These are phyloP conservation scores for Pythium sukuiense DNA, from an alignment of 352 stramenopile species.

Conservation along the genomic window DNA sequence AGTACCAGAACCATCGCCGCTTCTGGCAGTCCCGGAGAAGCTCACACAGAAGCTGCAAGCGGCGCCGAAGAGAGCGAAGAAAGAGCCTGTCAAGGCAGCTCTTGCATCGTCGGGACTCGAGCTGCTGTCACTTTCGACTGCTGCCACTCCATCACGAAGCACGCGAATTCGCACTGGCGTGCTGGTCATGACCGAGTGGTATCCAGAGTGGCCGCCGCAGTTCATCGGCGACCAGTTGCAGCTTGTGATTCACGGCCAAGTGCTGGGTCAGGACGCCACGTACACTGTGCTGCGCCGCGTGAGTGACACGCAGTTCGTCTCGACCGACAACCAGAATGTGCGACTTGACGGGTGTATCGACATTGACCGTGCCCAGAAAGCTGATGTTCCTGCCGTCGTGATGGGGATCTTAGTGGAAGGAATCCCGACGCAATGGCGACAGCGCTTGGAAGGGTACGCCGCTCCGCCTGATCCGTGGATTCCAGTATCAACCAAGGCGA, in stretches of 20 bases:
- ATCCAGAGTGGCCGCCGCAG: constrained; percentile 30
- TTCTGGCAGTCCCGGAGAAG: neutral
- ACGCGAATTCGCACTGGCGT: constrained; percentile 23
- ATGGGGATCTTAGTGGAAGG: constrained; percentile 56
- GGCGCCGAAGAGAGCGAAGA: neutral
- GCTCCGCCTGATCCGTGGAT: constrained; percentile 20
- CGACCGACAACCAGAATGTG: constrained; percentile 40
- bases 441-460: constrained; percentile 21
- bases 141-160: constrained; percentile 13
- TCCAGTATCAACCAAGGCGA: constrained; percentile 17
- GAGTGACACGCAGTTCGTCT: constrained; percentile 42
- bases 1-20: neutral
- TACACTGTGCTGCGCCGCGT: constrained; percentile 50
- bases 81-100: neutral
- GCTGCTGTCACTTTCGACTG: constrained; percentile 11
- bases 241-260: constrained; percentile 41
- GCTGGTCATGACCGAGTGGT: constrained; percentile 34
- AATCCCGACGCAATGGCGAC: constrained; percentile 49
- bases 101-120: constrained; percentile 6
- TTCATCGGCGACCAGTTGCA: constrained; percentile 24
- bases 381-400: constrained; percentile 37
- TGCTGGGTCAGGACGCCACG: constrained; percentile 21
- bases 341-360: constrained; percentile 43
- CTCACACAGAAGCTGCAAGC: neutral
- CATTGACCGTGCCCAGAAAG: constrained; percentile 32